These are phyloP conservation scores for Melastoma malabathricum DNA, from an alignment of 345 rosid genomes.

Conservation along the genomic window DNA sequence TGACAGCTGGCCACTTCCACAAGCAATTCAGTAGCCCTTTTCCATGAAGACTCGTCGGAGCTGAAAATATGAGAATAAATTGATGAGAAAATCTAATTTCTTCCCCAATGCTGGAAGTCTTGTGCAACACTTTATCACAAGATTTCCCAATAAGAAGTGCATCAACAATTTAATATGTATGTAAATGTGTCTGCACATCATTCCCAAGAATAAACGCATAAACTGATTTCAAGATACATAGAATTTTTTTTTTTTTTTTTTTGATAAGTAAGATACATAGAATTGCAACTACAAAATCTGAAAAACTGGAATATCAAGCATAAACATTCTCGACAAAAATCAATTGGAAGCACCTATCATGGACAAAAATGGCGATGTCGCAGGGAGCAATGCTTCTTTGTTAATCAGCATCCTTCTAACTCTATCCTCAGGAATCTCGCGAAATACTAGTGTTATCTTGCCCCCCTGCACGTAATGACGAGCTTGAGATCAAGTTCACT, in stretches of 20 bases:
- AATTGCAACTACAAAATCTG: no score
- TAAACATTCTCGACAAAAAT: background rate
- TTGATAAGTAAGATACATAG: no score
- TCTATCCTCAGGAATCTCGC: slow-evolving; percentile 76
- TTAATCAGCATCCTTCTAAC: slow-evolving; percentile 41
- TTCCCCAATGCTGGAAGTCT: no score
- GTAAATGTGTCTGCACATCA: no score
- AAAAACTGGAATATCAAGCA: no score
- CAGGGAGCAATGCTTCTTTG: slow-evolving; percentile 80
- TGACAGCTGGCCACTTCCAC: slow-evolving; percentile 93
- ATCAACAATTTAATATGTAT: no score
- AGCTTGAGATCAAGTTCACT: background rate
- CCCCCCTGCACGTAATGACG: slow-evolving; percentile 29
- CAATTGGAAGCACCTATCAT: slow-evolving; percentile 55
- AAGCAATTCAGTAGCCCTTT: slow-evolving; percentile 72
- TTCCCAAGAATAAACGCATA: no score
- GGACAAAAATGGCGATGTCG: slow-evolving; percentile 80
- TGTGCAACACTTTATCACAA: no score
- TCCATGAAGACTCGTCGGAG: slow-evolving; percentile 77
- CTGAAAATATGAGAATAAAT: slow-evolving; percentile 19
- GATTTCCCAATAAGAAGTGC: no score
- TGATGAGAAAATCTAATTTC: no score
- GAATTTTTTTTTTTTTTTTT: no score
- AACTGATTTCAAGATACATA: no score
- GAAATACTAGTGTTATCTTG: slow-evolving; percentile 74